Conservation (phyloP, 257 asterid species). For the Capsicum chinense region DNA sequence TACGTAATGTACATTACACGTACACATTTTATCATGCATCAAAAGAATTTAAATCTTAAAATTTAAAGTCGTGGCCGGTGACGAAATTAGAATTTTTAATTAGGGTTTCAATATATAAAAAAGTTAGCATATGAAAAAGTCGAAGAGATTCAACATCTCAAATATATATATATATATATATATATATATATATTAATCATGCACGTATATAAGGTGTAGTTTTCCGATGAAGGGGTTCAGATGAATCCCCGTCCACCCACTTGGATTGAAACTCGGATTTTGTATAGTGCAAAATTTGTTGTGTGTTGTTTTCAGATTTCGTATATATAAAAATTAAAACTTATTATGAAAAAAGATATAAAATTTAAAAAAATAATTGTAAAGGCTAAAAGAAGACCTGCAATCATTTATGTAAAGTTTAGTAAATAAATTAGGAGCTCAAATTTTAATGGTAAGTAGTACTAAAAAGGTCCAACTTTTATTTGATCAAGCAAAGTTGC, state of each 20-base stretch:
- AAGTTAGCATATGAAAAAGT: rapidly evolving
- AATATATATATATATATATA: too few relatives aligned
- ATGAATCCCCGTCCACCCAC: too few relatives aligned
- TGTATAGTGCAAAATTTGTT: too few relatives aligned
- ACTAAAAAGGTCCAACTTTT: slow-evolving; percentile 22
- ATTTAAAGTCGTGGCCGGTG: too few relatives aligned
- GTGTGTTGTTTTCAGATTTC: background rate
- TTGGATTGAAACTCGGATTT: too few relatives aligned
- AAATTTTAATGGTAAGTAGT: background rate
- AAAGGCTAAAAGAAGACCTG: background rate
- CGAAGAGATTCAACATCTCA: background rate
- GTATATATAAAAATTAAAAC: background rate
- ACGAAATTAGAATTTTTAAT: too few relatives aligned
- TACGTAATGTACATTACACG: background rate
- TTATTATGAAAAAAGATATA: background rate
- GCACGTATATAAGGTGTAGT: too few relatives aligned
- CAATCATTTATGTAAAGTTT: background rate
- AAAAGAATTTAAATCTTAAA: background rate
- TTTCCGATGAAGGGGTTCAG: too few relatives aligned
- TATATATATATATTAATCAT: too few relatives aligned
- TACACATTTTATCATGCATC: background rate
- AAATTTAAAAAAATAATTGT: background rate
- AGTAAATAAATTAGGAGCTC: background rate
- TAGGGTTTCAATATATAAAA: too few relatives aligned
- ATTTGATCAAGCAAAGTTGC: background rate